A percentile compares a stretch with the other conserved stretches of the same genome.
Conservation (phyloP, 495 filamentous ascomycete genomes). For the Aspergillus sparsus region DNA sequence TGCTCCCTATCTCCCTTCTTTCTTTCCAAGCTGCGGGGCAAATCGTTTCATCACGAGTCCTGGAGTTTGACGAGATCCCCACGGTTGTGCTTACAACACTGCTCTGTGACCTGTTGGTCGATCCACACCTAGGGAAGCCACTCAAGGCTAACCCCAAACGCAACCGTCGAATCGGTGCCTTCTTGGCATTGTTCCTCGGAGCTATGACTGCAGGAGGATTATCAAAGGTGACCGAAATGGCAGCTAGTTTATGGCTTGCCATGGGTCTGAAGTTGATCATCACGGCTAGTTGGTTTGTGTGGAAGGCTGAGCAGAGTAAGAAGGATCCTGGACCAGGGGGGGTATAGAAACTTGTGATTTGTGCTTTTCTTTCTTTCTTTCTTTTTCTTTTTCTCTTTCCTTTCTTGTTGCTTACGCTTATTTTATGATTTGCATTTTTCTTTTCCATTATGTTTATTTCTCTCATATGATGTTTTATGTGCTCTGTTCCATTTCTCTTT, state of each 20-base stretch:
- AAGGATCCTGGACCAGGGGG: slow-evolving; percentile 15
- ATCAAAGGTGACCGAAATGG: slow-evolving; percentile 32
- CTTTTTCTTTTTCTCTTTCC: not conserved
- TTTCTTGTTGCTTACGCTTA: not conserved
- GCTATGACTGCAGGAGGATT: slow-evolving; percentile 44
- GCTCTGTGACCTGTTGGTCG: slow-evolving; percentile 59
- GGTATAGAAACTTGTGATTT: slow-evolving; percentile 6
- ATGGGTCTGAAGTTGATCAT: slow-evolving; percentile 38
- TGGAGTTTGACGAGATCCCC: slow-evolving; percentile 68
- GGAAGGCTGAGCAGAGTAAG: slow-evolving; percentile 26
- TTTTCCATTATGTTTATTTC: not conserved
- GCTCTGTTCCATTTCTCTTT: too few species aligned
- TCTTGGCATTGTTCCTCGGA: slow-evolving; percentile 39
- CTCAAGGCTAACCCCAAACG: slow-evolving; percentile 33
- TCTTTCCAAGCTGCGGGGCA: slow-evolving; percentile 71
- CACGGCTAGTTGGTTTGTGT: slow-evolving; percentile 36
- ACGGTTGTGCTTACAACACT: slow-evolving; percentile 69
- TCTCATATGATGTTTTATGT: not conserved
- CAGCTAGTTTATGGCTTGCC: slow-evolving; percentile 41
- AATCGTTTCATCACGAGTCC: slow-evolving; percentile 58
- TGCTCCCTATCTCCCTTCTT: slow-evolving; percentile 56
- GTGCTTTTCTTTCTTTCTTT: not conserved
- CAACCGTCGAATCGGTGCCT: slow-evolving; percentile 36
- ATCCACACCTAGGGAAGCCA: slow-evolving; percentile 30
- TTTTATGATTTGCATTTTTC: not conserved